Base-by-base conservation (phyloP, 2,329 filamentous ascomycete genomes). In the Alternaria sp. region DNA sequence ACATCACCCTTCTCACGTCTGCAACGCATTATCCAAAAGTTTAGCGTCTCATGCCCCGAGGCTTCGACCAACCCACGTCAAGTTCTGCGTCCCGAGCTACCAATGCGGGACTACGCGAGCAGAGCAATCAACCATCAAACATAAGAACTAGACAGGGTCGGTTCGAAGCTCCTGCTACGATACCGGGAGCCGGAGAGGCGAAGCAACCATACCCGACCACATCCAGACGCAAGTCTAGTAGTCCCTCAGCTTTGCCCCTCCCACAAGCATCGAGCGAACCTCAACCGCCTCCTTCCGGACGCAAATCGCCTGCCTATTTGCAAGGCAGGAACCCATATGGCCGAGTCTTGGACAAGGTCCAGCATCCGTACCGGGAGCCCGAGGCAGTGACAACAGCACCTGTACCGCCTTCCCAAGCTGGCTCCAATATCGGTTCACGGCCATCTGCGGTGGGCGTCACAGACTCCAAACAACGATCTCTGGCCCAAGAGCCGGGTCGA, bases 321-420 rank as follows among this genome's bases (percentile, higher is more conserved):
- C 68, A 68, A 49, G 72, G 72, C 17, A 79, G 74, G 61, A 78
- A 77, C 28, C 73, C 75, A 8, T 77, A 78, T 62, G 76, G 74
- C 40, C 67, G 68, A 36, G 69, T 79, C 21, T 52, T 78, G 44
- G 69, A 75, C 19, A 65, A 57, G 28, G 57, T 66, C 52, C 66
- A 73, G 9, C 69, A 71, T 55, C 66, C 70, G 9, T 73, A 70
- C 57, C 69, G 67, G 47, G 67, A 68, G 46, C 36, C 55, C 11
- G 62, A 56, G 32, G 40, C 45, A 32, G 50, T 56, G 17, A 44
- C 46, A 6, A 28, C 55, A 44, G 25, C 55, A 30, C 43, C 56
- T 44, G 62, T 61, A 13, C 62, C 70, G 6, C 69, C 74, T 23
- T 71, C 71, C 11, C 71, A 73, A 51, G 26, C 67, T n/a, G 65